Percentiles rank a stretch among this genome's conserved stretches.
Conservation (phyloP, 75 land plant genomes). For the Isoetes taiwanensis region DNA sequence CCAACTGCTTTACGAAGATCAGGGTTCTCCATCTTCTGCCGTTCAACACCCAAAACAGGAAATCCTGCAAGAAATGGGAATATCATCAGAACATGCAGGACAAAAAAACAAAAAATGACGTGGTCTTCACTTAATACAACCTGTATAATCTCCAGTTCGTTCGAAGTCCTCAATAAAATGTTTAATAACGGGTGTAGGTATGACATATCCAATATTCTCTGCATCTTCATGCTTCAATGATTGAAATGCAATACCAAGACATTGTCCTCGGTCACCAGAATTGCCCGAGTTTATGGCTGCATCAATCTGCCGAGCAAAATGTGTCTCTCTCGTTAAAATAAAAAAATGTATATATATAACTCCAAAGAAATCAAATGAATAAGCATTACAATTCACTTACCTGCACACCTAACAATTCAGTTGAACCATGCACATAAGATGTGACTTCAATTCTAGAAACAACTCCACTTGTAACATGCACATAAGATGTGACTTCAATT, state of each 20-base stretch:
- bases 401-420: slow-evolving; percentile 92
- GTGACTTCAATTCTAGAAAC: too few relatives aligned
- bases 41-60: slow-evolving; percentile 82
- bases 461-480: too few relatives aligned
- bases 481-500: slow-evolving; percentile 90
- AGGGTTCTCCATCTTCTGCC: slow-evolving; percentile 95
- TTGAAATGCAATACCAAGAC: slow-evolving; percentile 99
- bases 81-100: too few relatives aligned
- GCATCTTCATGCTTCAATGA: slow-evolving; percentile 95
- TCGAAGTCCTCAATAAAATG: slow-evolving; percentile 86
- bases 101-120: too few relatives aligned
- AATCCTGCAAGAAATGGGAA: slow-evolving; percentile 56
- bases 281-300: slow-evolving; percentile 97
- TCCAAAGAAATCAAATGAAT: too few relatives aligned
- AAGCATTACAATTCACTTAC: too few relatives aligned
- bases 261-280: slow-evolving; percentile 82
- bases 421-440: too few relatives aligned
- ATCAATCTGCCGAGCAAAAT: slow-evolving; percentile 82
- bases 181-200: slow-evolving; percentile 83
- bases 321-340: too few relatives aligned
- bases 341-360: too few relatives aligned
- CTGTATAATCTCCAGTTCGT: slow-evolving; percentile 85
- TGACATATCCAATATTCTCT: slow-evolving; percentile 97
- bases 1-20: slow-evolving; percentile 66
- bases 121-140: slow-evolving; percentile 25